Conservation (phyloP, 805 yeast genomes). For the Sugiyamaella smithiae region DNA sequence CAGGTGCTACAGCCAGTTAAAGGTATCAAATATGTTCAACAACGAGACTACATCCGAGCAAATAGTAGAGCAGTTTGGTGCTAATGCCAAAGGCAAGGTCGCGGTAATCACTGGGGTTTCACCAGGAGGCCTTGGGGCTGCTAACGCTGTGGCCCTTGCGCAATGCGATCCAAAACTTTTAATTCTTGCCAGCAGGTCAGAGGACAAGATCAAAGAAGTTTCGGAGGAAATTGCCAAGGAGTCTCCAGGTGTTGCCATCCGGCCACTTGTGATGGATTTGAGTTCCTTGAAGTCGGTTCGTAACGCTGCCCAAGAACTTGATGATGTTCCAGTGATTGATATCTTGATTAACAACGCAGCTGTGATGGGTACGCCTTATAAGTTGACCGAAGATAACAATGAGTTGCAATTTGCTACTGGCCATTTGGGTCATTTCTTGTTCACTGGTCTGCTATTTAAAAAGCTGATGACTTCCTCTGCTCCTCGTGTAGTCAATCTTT, state of each 20-base stretch:
- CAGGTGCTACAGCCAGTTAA: background rate
- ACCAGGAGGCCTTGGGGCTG: conserved; percentile 19
- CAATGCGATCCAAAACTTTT: conserved; percentile 12
- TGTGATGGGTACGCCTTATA: conserved; percentile 68
- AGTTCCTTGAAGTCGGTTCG: conserved; percentile 15
- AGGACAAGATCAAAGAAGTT: conserved; percentile 10
- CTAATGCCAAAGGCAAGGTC: conserved; percentile 13
- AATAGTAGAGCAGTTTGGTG: conserved; percentile 6
- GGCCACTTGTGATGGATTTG: conserved; percentile 18
- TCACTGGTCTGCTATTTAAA: conserved; percentile 45
- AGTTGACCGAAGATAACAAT: conserved; percentile 61
- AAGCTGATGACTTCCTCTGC: conserved; percentile 4
- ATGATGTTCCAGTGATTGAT: conserved; percentile 40
- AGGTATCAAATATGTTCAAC: background rate
- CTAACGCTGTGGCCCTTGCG: conserved; percentile 15
- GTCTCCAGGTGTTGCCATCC: conserved; percentile 10
- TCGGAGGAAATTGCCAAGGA: conserved; percentile 4
- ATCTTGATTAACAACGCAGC: conserved; percentile 77
- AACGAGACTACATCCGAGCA: conserved; percentile 10
- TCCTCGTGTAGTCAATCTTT: conserved; percentile 11
- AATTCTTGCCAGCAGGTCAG: conserved; percentile 12
- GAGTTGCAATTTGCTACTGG: conserved; percentile 80
- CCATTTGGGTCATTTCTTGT: conserved; percentile 69
- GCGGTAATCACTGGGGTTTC: conserved; percentile 17
- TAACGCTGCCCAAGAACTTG: conserved; percentile 17